Percentiles rank a stretch among this genome's conserved stretches.
phyloP scores from a whole-genome alignment of 1,284 basidiomycete genomes.

The Cryptococcus jaspeensis region DNA sequence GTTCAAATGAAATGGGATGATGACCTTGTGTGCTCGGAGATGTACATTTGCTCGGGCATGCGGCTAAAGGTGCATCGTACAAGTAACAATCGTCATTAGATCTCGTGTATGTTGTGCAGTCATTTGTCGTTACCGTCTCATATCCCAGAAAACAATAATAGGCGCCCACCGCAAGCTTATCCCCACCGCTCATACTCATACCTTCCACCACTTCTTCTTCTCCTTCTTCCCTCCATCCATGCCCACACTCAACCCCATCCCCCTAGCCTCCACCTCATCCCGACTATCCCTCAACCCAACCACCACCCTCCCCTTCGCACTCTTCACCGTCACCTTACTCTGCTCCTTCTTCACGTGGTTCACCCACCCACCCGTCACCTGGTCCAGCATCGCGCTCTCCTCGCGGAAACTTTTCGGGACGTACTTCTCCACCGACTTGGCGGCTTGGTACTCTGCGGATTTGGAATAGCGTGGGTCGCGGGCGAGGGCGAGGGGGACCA shows the following conservation, averaged over 20 bases:
- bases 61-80: neutral
- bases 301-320: conserved; percentile 30
- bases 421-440: conserved; percentile 22
- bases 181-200: neutral
- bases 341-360: conserved; percentile 24
- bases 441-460: conserved; percentile 19
- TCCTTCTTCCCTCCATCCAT: conserved; percentile 21
- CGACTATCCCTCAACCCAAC: conserved; percentile 29
- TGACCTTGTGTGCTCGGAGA: too few species aligned
- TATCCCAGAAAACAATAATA: neutral
- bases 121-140: neutral
- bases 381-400: conserved; percentile 32
- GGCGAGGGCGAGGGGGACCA: conserved; percentile 24
- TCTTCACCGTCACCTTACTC: conserved; percentile 30
- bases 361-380: conserved; percentile 22
- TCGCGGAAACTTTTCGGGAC: conserved; percentile 30
- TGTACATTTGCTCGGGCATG: too few species aligned
- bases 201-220: conserved; percentile 28
- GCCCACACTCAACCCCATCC: conserved; percentile 31
- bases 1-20: too few species aligned
- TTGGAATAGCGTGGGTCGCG: conserved; percentile 5
- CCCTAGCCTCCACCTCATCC: conserved; percentile 25
- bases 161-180: neutral
- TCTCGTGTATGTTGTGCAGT: conserved; percentile 1
- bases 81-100: neutral